Percentiles rank a stretch among this genome's conserved stretches.
These are phyloP conservation scores for Ogataea paradorogensis DNA, from an alignment of 805 yeast species.

Conservation along the genomic window DNA sequence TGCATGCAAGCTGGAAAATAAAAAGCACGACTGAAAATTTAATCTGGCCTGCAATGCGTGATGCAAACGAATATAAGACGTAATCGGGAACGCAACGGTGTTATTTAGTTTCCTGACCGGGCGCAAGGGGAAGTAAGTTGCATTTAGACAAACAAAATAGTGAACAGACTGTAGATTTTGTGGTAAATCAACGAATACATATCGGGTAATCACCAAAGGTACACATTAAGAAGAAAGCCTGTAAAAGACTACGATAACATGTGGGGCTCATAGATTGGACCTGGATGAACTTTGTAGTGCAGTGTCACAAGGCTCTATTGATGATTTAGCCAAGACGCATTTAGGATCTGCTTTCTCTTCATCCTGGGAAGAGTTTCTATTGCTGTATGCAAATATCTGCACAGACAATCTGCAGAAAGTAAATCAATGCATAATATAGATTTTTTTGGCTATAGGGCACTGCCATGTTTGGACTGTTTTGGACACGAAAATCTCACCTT, in stretches of 20 bases:
- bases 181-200: too few species aligned
- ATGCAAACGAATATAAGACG: constrained; percentile 6
- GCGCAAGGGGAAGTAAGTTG: background rate
- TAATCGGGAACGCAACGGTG: constrained; percentile 3
- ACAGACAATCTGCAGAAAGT: too few species aligned
- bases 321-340: background rate
- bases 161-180: too few species aligned
- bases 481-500: background rate
- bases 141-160: background rate
- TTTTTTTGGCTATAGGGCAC: background rate
- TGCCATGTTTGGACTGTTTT: background rate
- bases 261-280: too few species aligned
- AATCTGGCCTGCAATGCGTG: constrained; percentile 6
- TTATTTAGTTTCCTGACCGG: background rate
- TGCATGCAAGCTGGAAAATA: constrained; percentile 4
- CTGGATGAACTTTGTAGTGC: too few species aligned
- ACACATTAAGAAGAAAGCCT: too few species aligned
- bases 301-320: background rate
- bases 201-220: too few species aligned
- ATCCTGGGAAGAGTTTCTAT: background rate
- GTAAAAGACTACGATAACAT: too few species aligned
- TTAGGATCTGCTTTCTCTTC: background rate
- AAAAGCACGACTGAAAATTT: constrained; percentile 1
- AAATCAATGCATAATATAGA: background rate
- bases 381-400: background rate